Evolutionary conservation across 352 stramenopile genomes (phyloP).

Genomic region (Pseudoperonospora humuli): DNA sequence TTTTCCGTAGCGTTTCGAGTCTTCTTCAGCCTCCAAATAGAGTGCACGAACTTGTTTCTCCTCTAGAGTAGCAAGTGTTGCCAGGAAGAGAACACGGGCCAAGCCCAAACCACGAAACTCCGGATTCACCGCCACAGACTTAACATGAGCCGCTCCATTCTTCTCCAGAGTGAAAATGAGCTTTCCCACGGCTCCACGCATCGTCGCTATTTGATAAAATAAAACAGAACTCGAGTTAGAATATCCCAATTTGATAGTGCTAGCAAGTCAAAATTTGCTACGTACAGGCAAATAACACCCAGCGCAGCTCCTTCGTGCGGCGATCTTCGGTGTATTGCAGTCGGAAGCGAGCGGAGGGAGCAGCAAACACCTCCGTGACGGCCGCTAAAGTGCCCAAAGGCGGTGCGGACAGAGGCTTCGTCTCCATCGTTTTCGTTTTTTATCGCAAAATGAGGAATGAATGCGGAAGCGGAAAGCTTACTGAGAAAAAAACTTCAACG

Average conservation of each 20-base stretch:
- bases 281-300: constrained; percentile 70
- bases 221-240: constrained; percentile 3
- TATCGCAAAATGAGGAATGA: constrained; percentile 7
- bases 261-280: background rate
- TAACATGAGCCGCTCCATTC: constrained; percentile 52
- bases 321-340: constrained; percentile 65
- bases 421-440: constrained; percentile 1
- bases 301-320: constrained; percentile 66
- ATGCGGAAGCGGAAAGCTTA: background rate
- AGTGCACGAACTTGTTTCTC: constrained; percentile 47
- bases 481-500: constrained; percentile 11
- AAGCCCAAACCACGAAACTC: constrained; percentile 65
- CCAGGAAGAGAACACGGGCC: constrained; percentile 70
- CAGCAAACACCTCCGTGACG: constrained; percentile 39
- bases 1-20: constrained; percentile 47
- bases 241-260: background rate
- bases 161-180: constrained; percentile 76
- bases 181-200: constrained; percentile 64
- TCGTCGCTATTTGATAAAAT: constrained; percentile 18
- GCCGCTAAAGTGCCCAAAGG: constrained; percentile 26
- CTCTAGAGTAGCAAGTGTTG: constrained; percentile 52
- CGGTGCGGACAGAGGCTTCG: background rate
- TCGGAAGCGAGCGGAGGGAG: constrained; percentile 42
- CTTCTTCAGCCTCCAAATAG: constrained; percentile 59
- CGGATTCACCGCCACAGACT: constrained; percentile 61